phyloP scores from a whole-genome alignment of 345 rosid species.

The Gossypium longicalyx region DNA sequence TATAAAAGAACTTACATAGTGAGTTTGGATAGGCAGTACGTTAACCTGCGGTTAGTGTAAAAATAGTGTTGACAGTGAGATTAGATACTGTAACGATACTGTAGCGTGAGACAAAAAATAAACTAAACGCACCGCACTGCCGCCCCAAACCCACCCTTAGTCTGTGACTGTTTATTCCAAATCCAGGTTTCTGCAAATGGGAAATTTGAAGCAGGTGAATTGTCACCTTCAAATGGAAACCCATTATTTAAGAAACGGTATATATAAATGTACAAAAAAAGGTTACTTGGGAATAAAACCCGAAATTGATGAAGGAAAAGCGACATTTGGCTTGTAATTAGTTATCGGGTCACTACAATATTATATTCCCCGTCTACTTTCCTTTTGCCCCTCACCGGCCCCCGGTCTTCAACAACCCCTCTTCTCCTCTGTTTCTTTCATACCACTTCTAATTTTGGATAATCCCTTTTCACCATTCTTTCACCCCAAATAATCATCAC shows the following conservation, averaged over 20 bases:
- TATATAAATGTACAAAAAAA: not conserved
- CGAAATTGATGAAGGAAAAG: constrained; percentile 48
- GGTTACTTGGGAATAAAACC: constrained; percentile 36
- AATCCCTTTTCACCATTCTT: not conserved
- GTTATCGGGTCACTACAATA: constrained; percentile 58
- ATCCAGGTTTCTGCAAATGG: too few relatives aligned
- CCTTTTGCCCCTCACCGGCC: constrained; percentile 27
- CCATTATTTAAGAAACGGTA: not conserved
- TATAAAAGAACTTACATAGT: too few relatives aligned
- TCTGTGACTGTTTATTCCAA: not conserved
- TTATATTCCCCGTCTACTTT: constrained; percentile 20
- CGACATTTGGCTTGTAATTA: constrained; percentile 67
- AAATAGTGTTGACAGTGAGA: too few relatives aligned
- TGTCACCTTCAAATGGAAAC: constrained; percentile 7
- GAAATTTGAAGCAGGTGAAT: not conserved
- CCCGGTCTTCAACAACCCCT: not conserved
- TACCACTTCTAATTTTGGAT: constrained; percentile 21
- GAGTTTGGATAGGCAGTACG: too few relatives aligned
- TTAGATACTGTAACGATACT: too few relatives aligned
- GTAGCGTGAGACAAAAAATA: too few relatives aligned
- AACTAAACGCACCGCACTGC: too few relatives aligned
- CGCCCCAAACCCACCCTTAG: too few relatives aligned
- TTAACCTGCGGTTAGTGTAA: too few relatives aligned
- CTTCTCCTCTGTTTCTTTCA: constrained; percentile 20
- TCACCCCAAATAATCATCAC: not conserved